Evolutionary conservation across 164 flowering plant species (phyloP).

Genomic region (Vitis labrusca): DNA sequence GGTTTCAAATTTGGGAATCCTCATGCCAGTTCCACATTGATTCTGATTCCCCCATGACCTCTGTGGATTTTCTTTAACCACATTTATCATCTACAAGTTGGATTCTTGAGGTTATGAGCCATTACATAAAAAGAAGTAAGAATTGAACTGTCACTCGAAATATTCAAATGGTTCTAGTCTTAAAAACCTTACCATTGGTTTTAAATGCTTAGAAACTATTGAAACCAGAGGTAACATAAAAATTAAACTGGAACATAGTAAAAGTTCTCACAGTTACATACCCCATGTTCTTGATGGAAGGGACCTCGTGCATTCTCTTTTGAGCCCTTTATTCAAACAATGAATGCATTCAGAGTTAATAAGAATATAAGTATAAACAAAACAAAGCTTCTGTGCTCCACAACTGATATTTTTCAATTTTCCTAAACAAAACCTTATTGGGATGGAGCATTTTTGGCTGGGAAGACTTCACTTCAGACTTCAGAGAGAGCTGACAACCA

Average conservation of each 20-base stretch:
- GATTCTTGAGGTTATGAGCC: not conserved
- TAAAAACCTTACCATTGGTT: not conserved
- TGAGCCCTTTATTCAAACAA: slow-evolving; percentile 44
- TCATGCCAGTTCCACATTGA: slow-evolving; percentile 5
- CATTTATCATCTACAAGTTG: not conserved
- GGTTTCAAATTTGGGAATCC: not conserved
- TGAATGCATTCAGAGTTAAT: not conserved
- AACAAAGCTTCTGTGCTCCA: no score
- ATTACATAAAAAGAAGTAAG: not conserved
- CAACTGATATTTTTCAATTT: no score
- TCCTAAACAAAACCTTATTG: slow-evolving; percentile 13
- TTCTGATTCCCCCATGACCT: not conserved
- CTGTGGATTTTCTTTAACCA: not conserved
- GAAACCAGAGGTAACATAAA: not conserved
- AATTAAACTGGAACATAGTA: no score
- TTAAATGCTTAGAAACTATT: not conserved
- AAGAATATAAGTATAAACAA: not conserved
- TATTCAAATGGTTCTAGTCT: not conserved
- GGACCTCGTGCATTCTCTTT: slow-evolving; percentile 52
- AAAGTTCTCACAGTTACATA: slow-evolving; percentile 6
- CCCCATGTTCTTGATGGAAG: slow-evolving; percentile 32
- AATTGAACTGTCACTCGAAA: no score
- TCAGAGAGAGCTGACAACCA: slow-evolving; percentile 56
- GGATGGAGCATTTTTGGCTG: slow-evolving; percentile 24
- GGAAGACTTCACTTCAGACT: slow-evolving; percentile 40